Evolutionary conservation across 768 basidiomycete species (phyloP).

Genomic region (Rossbeevera mucosa): DNA sequence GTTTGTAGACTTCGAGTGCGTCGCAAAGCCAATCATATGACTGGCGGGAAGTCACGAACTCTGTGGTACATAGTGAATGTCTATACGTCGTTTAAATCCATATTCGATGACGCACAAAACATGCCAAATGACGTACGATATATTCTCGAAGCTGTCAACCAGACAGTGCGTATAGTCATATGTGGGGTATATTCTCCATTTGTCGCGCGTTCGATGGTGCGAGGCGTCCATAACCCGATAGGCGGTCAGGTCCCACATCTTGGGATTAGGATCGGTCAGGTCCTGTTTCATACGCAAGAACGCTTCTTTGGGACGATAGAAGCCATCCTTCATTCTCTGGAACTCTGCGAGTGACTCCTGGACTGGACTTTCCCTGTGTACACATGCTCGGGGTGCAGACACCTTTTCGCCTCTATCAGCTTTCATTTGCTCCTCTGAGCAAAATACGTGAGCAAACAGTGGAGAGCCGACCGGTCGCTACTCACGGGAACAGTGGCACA

Average conservation of each 20-base stretch:
- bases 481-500: constrained; percentile 94
- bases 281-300: constrained; percentile 98
- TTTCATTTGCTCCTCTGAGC: constrained; percentile 86
- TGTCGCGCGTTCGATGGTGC: constrained; percentile 89
- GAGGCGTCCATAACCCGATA: constrained; percentile 88
- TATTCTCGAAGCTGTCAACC: constrained; percentile 97
- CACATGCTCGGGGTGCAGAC: constrained; percentile 75
- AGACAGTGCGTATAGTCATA: constrained; percentile 99
- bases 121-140: constrained; percentile 65
- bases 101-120: background rate
- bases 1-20: constrained; percentile 95
- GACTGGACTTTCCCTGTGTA: constrained; percentile 83
- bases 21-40: constrained; percentile 99
- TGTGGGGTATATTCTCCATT: constrained; percentile 97
- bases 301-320: constrained; percentile 88
- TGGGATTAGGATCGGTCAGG: constrained; percentile 85
- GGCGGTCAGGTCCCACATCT: constrained; percentile 99
- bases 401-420: constrained; percentile 81
- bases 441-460: constrained; percentile 2
- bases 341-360: constrained; percentile 86
- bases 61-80: constrained; percentile 94
- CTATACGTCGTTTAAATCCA: constrained; percentile 36
- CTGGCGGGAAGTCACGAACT: constrained; percentile 92
- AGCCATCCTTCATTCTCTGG: constrained; percentile 85
- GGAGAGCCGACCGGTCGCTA: constrained; percentile 11